phyloP scores from a whole-genome alignment of 139 green algal species.

The Micractinium conductrix region DNA sequence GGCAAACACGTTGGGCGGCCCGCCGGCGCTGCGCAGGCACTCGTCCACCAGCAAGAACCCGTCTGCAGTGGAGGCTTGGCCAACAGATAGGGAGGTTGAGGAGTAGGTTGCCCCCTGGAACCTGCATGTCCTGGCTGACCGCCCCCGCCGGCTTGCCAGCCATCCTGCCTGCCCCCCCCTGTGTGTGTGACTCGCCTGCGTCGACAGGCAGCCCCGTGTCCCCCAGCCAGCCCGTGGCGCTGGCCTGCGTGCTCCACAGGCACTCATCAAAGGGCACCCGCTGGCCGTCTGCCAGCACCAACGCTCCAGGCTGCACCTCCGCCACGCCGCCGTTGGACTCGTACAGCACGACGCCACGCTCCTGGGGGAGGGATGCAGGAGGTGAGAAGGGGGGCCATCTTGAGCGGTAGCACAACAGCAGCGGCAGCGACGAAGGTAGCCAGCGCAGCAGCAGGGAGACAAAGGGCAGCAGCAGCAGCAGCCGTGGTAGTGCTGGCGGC shows the following conservation, averaged over 20 bases:
- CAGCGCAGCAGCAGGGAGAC: background rate
- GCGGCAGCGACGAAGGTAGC: background rate
- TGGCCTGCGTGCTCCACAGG: constrained; percentile 95
- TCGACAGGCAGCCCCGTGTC: constrained; percentile 46
- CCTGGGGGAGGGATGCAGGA: constrained; percentile 27
- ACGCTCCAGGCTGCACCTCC: constrained; percentile 37
- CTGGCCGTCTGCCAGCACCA: constrained; percentile 57
- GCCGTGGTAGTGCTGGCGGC: background rate
- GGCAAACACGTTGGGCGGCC: constrained; percentile 87
- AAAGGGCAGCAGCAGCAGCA: background rate
- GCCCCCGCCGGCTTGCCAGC: too few relatives aligned
- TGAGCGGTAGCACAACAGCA: too few relatives aligned
- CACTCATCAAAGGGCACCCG: constrained; percentile 80
- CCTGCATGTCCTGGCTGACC: background rate
- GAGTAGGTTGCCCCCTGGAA: too few relatives aligned
- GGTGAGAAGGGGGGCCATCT: background rate
- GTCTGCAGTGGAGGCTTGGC: constrained; percentile 37
- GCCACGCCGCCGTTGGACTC: constrained; percentile 48
- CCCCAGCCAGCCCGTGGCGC: constrained; percentile 73
- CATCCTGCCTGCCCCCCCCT: too few relatives aligned
- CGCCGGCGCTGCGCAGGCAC: constrained; percentile 58
- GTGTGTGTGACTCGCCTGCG: too few relatives aligned
- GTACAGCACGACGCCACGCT: constrained; percentile 44
- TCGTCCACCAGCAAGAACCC: constrained; percentile 91
- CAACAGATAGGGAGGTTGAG: background rate